Percentiles rank a stretch among this genome's conserved stretches.
Conservation (phyloP, 176 grass and related monocot species). For the Tillandsia fasciculata region DNA sequence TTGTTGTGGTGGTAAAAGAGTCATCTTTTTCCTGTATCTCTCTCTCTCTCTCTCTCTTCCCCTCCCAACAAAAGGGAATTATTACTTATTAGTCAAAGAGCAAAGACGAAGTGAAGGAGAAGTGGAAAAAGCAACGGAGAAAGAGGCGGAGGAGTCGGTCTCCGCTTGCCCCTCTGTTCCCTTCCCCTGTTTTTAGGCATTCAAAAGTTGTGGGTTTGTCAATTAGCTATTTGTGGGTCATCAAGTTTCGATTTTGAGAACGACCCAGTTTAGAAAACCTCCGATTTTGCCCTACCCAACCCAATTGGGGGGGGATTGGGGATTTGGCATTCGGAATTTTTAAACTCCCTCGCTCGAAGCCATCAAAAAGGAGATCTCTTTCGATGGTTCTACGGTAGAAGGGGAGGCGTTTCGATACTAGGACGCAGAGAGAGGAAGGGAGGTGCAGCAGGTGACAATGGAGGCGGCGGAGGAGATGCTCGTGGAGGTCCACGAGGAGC, state of each 20-base stretch:
- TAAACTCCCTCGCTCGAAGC: too few species aligned
- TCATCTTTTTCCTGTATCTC: too few species aligned
- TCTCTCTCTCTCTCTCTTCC: too few species aligned
- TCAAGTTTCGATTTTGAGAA: background rate
- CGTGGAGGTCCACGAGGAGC: conserved; percentile 54
- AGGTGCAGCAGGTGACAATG: conserved; percentile 12
- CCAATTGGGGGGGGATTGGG: too few species aligned
- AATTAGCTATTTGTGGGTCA: too few species aligned
- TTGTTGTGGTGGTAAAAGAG: background rate
- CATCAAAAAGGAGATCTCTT: background rate
- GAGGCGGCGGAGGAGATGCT: conserved; percentile 73
- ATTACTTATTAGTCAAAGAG: too few species aligned
- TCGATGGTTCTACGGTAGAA: conserved; percentile 10
- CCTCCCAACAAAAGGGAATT: too few species aligned
- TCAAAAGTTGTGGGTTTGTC: too few species aligned
- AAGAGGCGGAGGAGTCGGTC: background rate
- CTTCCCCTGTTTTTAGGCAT: too few species aligned
- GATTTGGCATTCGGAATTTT: too few species aligned
- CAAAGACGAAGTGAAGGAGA: background rate
- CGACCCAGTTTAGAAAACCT: background rate
- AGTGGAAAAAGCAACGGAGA: background rate
- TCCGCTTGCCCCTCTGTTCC: too few species aligned
- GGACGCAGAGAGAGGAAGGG: background rate
- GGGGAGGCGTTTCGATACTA: background rate
- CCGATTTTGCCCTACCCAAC: conserved; percentile 8